phyloP scores from a whole-genome alignment of 2,329 filamentous ascomycete genomes.

The Gyromitra esculenta region DNA sequence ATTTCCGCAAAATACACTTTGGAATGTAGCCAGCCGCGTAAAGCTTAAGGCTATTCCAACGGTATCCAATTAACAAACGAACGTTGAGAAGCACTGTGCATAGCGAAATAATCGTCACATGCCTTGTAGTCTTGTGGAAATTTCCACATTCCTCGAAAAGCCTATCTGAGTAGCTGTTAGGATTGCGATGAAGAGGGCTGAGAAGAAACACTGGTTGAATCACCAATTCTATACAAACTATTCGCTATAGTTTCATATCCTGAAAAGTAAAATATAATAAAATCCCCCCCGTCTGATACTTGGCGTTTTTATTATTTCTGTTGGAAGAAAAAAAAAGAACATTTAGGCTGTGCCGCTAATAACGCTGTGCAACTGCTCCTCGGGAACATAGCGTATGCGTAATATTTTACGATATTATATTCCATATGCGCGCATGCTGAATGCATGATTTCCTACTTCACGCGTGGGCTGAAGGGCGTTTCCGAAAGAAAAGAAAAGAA shows the following conservation, averaged over 20 bases:
- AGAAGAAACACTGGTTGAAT: neutral
- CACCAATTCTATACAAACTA: neutral
- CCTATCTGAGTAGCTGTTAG: neutral
- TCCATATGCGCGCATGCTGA: neutral
- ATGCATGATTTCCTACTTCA: neutral
- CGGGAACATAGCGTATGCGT: neutral
- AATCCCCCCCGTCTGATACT: neutral
- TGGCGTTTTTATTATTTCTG: neutral
- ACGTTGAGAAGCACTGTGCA: neutral
- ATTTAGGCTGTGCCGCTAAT: neutral
- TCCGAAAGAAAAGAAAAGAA: too few relatives aligned
- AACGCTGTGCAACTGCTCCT: neutral
- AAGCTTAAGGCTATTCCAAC: neutral
- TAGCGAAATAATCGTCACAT: neutral
- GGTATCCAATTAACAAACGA: neutral
- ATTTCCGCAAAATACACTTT: neutral
- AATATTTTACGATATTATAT: neutral
- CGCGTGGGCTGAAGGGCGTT: neutral
- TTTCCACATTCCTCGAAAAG: neutral
- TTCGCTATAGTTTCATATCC: neutral
- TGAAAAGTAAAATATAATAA: neutral
- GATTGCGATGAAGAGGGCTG: constrained; percentile 2
- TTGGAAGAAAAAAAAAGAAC: neutral
- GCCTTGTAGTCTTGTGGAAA: neutral
- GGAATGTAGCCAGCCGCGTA: neutral